These are phyloP conservation scores for Rhodosporidiobolus sp. DNA, from an alignment of 768 basidiomycete genomes.

Conservation along the genomic window DNA sequence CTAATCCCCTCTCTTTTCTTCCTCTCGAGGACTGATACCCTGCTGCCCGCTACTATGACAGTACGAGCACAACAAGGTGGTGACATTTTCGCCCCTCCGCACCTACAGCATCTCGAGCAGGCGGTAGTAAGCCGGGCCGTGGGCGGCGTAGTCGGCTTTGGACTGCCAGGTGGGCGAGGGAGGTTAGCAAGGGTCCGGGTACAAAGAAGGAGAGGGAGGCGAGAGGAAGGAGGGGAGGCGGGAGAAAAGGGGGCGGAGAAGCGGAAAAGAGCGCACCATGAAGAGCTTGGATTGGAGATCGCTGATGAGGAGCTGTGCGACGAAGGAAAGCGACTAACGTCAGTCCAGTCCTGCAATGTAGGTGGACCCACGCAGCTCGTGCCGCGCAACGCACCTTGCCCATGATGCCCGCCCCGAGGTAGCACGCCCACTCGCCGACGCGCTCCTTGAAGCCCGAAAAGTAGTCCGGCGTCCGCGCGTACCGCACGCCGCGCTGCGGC, in stretches of 20 bases:
- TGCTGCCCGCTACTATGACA: too few species aligned
- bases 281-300: slow-evolving; percentile 36
- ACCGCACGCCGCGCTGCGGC: slow-evolving; percentile 43
- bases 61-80: too few species aligned
- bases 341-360: too few species aligned
- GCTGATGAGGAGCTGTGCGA: slow-evolving; percentile 26
- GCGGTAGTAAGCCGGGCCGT: slow-evolving; percentile 21
- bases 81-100: too few species aligned
- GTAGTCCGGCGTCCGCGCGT: slow-evolving; percentile 75
- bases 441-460: slow-evolving; percentile 65
- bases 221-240: not conserved
- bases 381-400: slow-evolving; percentile 36
- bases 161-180: not conserved
- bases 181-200: not conserved
- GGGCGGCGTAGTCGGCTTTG: slow-evolving; percentile 25
- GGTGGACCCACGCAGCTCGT: too few species aligned
- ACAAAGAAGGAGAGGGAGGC: too few species aligned
- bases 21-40: too few species aligned
- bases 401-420: slow-evolving; percentile 41
- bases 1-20: too few species aligned
- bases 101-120: not conserved
- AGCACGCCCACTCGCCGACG: slow-evolving; percentile 33
- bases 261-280: slow-evolving; percentile 13
- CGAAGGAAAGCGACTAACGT: too few species aligned
- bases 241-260: not conserved